phyloP scores from a whole-genome alignment of 2,329 filamentous ascomycete species.

The Aspergillus versicolor region DNA sequence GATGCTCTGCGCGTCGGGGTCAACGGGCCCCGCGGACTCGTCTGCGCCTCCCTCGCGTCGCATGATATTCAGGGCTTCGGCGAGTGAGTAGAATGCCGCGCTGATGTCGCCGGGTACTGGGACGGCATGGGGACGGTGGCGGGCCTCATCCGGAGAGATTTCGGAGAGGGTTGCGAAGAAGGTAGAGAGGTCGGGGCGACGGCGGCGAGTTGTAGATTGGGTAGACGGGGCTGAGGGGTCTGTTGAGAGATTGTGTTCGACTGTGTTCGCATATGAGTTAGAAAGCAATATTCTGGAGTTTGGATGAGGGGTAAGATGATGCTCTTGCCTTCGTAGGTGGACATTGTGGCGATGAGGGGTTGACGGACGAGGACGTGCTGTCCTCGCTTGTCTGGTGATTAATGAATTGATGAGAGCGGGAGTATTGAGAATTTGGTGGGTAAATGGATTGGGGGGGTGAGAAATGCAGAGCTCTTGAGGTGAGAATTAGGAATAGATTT shows the following conservation, averaged over 20 bases:
- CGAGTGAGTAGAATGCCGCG: slow-evolving; percentile 59
- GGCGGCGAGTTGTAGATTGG: slow-evolving; percentile 31
- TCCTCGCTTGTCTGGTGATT: not conserved
- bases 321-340: slow-evolving; percentile 40
- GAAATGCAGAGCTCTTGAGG: not conserved
- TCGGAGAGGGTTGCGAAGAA: slow-evolving; percentile 63
- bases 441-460: not conserved
- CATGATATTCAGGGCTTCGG: slow-evolving; percentile 62
- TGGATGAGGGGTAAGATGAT: not conserved
- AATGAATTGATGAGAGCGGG: not conserved
- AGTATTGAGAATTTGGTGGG: not conserved
- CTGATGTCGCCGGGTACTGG: slow-evolving; percentile 62
- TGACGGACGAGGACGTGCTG: not conserved
- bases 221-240: slow-evolving; percentile 20
- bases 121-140: slow-evolving; percentile 57
- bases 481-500: not conserved
- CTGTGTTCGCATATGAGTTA: slow-evolving; percentile 24
- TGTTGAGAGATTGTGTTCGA: slow-evolving; percentile 36
- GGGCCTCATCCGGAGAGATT: slow-evolving; percentile 51
- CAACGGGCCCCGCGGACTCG: slow-evolving; percentile 14
- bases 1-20: slow-evolving; percentile 26
- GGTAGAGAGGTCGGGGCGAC: slow-evolving; percentile 63
- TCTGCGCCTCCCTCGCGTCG: slow-evolving; percentile 40
- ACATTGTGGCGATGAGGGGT: slow-evolving; percentile 31
- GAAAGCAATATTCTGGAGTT: not conserved